Conservation (phyloP, 768 basidiomycete genomes). For the Trametes gibbosa region DNA sequence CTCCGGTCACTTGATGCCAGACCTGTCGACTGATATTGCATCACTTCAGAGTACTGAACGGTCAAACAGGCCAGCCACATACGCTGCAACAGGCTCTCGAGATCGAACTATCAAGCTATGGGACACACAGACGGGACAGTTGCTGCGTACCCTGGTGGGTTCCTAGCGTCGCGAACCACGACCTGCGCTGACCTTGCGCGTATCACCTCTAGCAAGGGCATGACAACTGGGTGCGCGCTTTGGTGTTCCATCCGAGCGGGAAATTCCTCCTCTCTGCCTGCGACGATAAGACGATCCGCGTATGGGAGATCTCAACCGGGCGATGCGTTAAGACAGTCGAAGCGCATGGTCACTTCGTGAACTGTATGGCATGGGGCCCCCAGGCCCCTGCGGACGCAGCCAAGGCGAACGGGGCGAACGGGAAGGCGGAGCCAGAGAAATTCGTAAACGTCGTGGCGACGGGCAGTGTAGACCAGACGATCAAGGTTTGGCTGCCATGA, state of each 20-base stretch:
- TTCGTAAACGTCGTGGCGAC: constrained; percentile 38
- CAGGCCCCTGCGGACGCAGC: constrained; percentile 8
- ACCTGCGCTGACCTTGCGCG: constrained; percentile 35
- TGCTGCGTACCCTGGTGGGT: constrained; percentile 50
- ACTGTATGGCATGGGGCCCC: constrained; percentile 22
- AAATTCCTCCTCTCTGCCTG: constrained; percentile 55
- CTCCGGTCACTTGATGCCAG: background rate
- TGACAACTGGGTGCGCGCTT: constrained; percentile 57
- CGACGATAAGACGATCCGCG: constrained; percentile 56
- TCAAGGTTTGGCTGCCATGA: constrained; percentile 28
- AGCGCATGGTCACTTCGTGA: constrained; percentile 23
- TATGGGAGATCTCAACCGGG: constrained; percentile 56
- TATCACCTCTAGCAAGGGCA: constrained; percentile 34
- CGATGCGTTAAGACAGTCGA: constrained; percentile 76
- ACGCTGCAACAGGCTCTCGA: constrained; percentile 64
- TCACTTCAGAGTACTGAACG: constrained; percentile 46
- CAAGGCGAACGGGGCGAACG: constrained; percentile 38
- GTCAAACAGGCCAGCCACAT: constrained; percentile 42
- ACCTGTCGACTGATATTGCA: background rate
- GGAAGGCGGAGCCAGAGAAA: constrained; percentile 46
- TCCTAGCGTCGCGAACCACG: background rate
- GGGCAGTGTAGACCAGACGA: constrained; percentile 23
- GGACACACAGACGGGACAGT: constrained; percentile 82
- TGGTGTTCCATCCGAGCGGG: constrained; percentile 57
- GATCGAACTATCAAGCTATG: constrained; percentile 93